phyloP scores from a whole-genome alignment of 1,139 yeast genomes.

The Pichia sp. region DNA sequence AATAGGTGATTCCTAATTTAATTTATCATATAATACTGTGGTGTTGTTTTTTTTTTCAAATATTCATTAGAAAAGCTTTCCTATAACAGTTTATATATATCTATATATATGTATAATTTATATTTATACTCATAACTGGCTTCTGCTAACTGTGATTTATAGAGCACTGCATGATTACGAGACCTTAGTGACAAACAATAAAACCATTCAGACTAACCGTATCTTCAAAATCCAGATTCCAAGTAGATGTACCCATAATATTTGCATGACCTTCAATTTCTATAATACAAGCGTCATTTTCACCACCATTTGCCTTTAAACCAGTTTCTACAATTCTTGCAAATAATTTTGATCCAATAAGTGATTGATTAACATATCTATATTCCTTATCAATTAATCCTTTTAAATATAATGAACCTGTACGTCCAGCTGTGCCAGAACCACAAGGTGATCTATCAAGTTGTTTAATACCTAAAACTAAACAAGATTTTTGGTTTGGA shows the following conservation, averaged over 20 bases:
- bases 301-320: conserved; percentile 18
- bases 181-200: conserved; percentile 6
- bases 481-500: conserved; percentile 18
- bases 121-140: too few species aligned
- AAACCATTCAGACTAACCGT: conserved; percentile 21
- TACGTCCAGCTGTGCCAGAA: conserved; percentile 27
- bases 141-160: background rate
- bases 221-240: conserved; percentile 24
- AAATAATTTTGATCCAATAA: conserved; percentile 22
- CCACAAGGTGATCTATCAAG: conserved; percentile 28
- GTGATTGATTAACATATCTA: conserved; percentile 22
- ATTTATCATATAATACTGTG: too few species aligned
- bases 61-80: too few species aligned
- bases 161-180: background rate
- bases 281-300: conserved; percentile 21
- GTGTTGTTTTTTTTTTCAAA: too few species aligned
- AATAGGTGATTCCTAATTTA: too few species aligned
- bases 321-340: conserved; percentile 18
- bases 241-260: conserved; percentile 22
- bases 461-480: conserved; percentile 23
- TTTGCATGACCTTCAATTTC: conserved; percentile 24
- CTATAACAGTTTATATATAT: too few species aligned
- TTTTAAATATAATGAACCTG: conserved; percentile 21
- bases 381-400: conserved; percentile 9
- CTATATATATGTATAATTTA: too few species aligned